Conservation (phyloP, 1,284 basidiomycete species). For the Omphalotus olearius region DNA sequence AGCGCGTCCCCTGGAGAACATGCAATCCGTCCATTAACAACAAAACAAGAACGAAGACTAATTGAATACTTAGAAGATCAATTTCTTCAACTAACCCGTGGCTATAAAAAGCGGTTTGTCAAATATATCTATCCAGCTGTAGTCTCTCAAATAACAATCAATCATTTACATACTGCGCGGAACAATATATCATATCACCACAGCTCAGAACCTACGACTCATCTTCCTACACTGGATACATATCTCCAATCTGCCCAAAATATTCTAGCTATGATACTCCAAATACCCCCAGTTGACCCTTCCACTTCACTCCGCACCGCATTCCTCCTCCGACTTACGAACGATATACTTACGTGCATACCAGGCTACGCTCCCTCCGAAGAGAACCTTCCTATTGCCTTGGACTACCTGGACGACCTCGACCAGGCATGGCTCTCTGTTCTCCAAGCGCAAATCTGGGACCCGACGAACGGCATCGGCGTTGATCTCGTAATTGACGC, state of each 20-base stretch:
- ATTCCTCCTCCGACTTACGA: slow-evolving; percentile 65
- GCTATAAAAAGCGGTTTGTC: slow-evolving; percentile 69
- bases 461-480: slow-evolving; percentile 41
- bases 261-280: slow-evolving; percentile 57
- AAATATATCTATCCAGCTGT: background rate
- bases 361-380: slow-evolving; percentile 49
- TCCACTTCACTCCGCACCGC: slow-evolving; percentile 60
- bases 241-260: slow-evolving; percentile 55
- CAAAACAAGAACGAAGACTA: slow-evolving; percentile 58
- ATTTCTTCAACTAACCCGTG: slow-evolving; percentile 58
- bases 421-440: slow-evolving; percentile 69
- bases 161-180: background rate
- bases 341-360: slow-evolving; percentile 55
- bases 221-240: slow-evolving; percentile 45
- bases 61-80: slow-evolving; percentile 59
- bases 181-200: slow-evolving; percentile 1
- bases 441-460: slow-evolving; percentile 60
- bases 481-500: slow-evolving; percentile 39
- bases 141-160: background rate
- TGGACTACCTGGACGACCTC: slow-evolving; percentile 64
- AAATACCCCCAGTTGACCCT: slow-evolving; percentile 66
- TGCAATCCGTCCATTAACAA: slow-evolving; percentile 29
- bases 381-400: slow-evolving; percentile 42
- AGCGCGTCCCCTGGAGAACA: background rate
- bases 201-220: slow-evolving; percentile 50